phyloP scores from a whole-genome alignment of 2,329 filamentous ascomycete genomes.

The Aureobasidium sp. region DNA sequence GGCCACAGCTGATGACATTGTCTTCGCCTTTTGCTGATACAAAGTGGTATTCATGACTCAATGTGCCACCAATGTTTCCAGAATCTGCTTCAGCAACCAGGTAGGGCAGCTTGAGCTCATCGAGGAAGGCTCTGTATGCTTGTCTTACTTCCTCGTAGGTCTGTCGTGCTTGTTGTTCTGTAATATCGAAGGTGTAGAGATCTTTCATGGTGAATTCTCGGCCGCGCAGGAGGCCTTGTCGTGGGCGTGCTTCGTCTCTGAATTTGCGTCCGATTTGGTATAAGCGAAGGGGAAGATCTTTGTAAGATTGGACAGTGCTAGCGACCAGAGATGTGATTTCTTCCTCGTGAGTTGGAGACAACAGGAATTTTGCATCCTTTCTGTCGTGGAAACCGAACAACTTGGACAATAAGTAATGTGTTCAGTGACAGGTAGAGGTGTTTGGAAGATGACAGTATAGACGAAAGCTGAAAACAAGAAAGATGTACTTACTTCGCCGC shows the following conservation, averaged over 20 bases:
- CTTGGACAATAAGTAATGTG: conserved; percentile 36
- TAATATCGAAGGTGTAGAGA: conserved; percentile 85
- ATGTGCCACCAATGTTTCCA: conserved; percentile 86
- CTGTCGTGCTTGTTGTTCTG: conserved; percentile 55
- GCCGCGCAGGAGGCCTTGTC: conserved; percentile 77
- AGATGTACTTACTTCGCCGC: conserved; percentile 53
- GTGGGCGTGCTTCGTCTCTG: conserved; percentile 79
- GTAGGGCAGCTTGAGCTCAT: conserved; percentile 74
- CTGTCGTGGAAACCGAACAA: conserved; percentile 75
- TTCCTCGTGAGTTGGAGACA: conserved; percentile 92
- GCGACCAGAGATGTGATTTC: conserved; percentile 82
- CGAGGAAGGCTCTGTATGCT: conserved; percentile 69
- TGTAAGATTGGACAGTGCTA: conserved; percentile 67
- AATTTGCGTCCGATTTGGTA: conserved; percentile 96
- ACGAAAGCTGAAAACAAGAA: neutral
- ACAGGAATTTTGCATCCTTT: conserved; percentile 62
- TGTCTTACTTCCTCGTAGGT: conserved; percentile 69
- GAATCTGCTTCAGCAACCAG: conserved; percentile 83
- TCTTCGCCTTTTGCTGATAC: conserved; percentile 75
- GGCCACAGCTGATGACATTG: conserved; percentile 63
- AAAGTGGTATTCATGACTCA: conserved; percentile 94
- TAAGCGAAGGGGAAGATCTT: conserved; percentile 72
- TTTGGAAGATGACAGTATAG: neutral
- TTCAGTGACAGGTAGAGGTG: neutral
- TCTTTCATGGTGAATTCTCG: conserved; percentile 98